These are phyloP conservation scores for Eucalyptus viminalis DNA, from an alignment of 345 rosid species.

Conservation along the genomic window DNA sequence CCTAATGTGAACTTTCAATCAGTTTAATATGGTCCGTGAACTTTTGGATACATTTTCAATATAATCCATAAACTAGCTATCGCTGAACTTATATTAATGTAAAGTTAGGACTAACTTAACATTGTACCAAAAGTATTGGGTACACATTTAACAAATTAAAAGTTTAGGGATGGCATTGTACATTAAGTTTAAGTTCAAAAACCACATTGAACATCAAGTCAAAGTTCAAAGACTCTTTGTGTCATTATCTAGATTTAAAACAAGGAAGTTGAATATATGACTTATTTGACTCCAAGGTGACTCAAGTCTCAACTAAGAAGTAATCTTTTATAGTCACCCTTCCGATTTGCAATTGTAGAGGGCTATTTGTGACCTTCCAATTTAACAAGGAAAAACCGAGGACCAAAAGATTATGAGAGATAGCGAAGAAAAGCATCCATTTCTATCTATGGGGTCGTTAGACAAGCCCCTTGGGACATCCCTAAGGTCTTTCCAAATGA, in stretches of 20 bases:
- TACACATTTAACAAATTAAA: no score
- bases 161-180: not conserved
- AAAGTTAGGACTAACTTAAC: no score
- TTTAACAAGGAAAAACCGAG: not conserved
- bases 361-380: not conserved
- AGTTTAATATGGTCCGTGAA: no score
- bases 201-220: not conserved
- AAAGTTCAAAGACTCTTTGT: not conserved
- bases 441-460: not conserved
- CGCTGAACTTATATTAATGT: not conserved
- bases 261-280: not conserved
- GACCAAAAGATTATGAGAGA: not conserved
- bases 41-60: no score
- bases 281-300: not conserved
- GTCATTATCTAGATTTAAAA: not conserved
- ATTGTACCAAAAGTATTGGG: no score
- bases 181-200: not conserved
- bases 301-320: not conserved
- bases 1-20: no score
- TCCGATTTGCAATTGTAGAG: not conserved
- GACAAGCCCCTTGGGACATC: not conserved
- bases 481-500: not conserved
- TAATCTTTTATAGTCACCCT: not conserved
- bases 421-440: not conserved
- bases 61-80: no score